A percentile compares a stretch with the other conserved stretches of the same genome.
Conservation (phyloP, 2,329 filamentous ascomycete species). For the Ophioceras dolichostomum region DNA sequence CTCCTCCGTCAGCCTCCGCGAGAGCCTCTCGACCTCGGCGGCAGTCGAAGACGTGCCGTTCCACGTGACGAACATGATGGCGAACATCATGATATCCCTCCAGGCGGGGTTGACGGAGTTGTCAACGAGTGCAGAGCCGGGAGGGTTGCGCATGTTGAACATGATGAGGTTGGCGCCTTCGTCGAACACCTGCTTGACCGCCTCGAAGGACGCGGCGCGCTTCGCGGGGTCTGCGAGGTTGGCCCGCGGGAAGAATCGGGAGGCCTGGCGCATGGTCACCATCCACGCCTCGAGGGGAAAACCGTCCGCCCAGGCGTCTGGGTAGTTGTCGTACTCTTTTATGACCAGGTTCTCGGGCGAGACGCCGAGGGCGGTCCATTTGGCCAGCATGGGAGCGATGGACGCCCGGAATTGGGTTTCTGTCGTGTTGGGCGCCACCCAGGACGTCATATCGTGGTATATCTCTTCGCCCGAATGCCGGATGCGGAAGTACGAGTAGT, state of each 20-base stretch:
- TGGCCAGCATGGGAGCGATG: slow-evolving; percentile 12
- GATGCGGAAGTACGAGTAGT: slow-evolving; percentile 18
- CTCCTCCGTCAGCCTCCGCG: slow-evolving; percentile 4
- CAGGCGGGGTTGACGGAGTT: slow-evolving; percentile 7
- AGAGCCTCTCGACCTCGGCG: neutral
- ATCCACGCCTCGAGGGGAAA: slow-evolving; percentile 22
- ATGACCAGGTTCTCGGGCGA: slow-evolving; percentile 7
- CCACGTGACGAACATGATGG: slow-evolving; percentile 7
- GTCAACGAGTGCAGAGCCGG: slow-evolving; percentile 1
- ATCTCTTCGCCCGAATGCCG: slow-evolving; percentile 5
- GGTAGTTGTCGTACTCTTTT: slow-evolving; percentile 22
- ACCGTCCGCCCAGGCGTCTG: slow-evolving; percentile 28
- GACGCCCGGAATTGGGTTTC: slow-evolving; percentile 7
- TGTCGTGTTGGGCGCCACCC: slow-evolving; percentile 10
- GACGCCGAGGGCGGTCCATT: slow-evolving; percentile 13
- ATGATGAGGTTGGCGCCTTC: slow-evolving; percentile 4
- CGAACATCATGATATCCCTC: slow-evolving; percentile 5
- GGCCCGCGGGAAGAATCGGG: slow-evolving; percentile 15
- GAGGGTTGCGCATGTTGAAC: slow-evolving; percentile 6
- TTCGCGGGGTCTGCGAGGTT: slow-evolving; percentile 14
- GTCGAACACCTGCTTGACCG: slow-evolving; percentile 3
- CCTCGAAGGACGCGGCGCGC: slow-evolving; percentile 13
- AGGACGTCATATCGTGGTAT: slow-evolving; percentile 15
- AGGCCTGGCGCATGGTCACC: slow-evolving; percentile 8
- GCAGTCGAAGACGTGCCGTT: slow-evolving; percentile 3